Base-by-base conservation (phyloP, 2,329 filamentous ascomycete genomes). In the Nemania bipapillata region DNA sequence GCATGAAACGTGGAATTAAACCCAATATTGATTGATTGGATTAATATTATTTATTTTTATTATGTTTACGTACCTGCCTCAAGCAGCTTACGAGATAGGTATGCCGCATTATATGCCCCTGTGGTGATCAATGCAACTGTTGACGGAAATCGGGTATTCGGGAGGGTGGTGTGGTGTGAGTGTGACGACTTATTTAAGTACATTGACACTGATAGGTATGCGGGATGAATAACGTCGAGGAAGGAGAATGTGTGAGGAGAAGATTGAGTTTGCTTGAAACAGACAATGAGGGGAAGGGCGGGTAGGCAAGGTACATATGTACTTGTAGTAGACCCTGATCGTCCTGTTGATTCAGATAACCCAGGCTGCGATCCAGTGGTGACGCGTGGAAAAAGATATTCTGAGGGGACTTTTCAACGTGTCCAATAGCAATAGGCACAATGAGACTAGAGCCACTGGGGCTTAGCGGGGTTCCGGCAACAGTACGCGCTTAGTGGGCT, bases 21-120 rank as follows among this genome's bases (percentile, higher is more conserved):
- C 15, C 22, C 37, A 62, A 65, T 64, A 47, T 26, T 50, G 55
- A 35, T 65, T 66, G 37, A 69, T 66, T 65, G 58, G n/a, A 56
- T 66, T 71, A 64, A 69, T 28, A 69, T 69, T 60, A 65, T 69
- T 60, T 71, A 69, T 69, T 69, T 66, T 54, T 61, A 58, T 63
- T 63, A 22, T 67, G 58, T 63, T 30, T 69, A 65, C n/a, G n/a
- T n/a, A n/a, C 37, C n/a, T 58, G 35, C 22, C 40, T 55, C 11
- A n/a, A 6, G 45, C 35, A 45, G 17, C 53, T 42, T 32, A 9
- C 30, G 4, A 32, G 4, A 45, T 6, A 2, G 15, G 2, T 6
- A 17, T 15, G 47, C 57, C 47, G 32, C 57, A 49, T 45, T 63
- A 60, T 5, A 49, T 8, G 45, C 49, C 64, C 67, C 58, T 68